These are phyloP conservation scores for Candida silvicultrix DNA, from an alignment of 805 yeast genomes.

Conservation along the genomic window DNA sequence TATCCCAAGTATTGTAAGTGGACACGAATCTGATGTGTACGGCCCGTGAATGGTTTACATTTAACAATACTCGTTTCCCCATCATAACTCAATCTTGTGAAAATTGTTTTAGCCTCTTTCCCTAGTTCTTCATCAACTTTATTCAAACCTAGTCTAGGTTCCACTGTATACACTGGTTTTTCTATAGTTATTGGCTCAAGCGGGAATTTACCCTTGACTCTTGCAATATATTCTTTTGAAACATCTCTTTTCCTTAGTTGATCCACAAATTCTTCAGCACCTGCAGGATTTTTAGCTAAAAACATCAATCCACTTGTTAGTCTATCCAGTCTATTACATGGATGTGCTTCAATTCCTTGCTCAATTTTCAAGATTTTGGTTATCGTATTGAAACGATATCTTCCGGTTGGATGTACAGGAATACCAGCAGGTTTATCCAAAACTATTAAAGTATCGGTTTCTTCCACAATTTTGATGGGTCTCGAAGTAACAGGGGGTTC, in stretches of 20 bases:
- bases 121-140: slow-evolving; percentile 25
- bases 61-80: slow-evolving; percentile 57
- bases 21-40: slow-evolving; percentile 94
- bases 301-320: slow-evolving; percentile 93
- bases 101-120: slow-evolving; percentile 72
- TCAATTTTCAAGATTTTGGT: slow-evolving; percentile 74
- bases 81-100: slow-evolving; percentile 64
- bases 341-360: slow-evolving; percentile 27
- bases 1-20: slow-evolving; percentile 81
- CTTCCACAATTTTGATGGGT: slow-evolving; percentile 33
- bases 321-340: slow-evolving; percentile 86
- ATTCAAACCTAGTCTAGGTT: slow-evolving; percentile 71
- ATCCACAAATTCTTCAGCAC: slow-evolving; percentile 64
- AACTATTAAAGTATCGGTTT: slow-evolving; percentile 68
- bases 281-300: slow-evolving; percentile 12
- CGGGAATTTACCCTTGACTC: slow-evolving; percentile 85
- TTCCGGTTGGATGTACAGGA: slow-evolving; percentile 95
- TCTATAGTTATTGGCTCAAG: slow-evolving; percentile 41
- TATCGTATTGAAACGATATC: slow-evolving; percentile 70
- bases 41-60: slow-evolving; percentile 84
- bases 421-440: slow-evolving; percentile 92
- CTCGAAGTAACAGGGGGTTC: slow-evolving; percentile 50
- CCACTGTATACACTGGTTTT: slow-evolving; percentile 59
- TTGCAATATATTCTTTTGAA: slow-evolving; percentile 74
- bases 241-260: slow-evolving; percentile 60